Evolutionary conservation across 2,329 filamentous ascomycete genomes (phyloP).

Genomic region (Dryadomyces sulphureus): DNA sequence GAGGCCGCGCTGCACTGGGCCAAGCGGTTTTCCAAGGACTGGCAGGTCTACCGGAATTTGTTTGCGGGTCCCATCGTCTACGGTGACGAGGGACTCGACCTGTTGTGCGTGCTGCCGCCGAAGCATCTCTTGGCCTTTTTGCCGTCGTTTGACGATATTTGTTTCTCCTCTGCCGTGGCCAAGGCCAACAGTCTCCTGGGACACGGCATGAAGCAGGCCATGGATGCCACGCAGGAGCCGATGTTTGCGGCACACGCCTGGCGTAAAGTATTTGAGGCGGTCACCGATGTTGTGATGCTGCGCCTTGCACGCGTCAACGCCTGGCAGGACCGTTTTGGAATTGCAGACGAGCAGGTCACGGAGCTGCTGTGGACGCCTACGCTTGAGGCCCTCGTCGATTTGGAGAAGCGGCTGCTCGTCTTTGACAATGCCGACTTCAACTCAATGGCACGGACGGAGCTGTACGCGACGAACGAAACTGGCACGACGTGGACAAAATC

Average conservation of each 20-base stretch:
- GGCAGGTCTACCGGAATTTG: background rate
- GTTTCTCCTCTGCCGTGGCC: background rate
- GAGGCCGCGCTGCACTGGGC: background rate
- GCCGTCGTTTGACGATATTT: background rate
- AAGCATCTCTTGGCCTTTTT: background rate
- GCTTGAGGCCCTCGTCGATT: background rate
- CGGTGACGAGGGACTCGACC: background rate
- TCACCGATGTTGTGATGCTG: background rate
- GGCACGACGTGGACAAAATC: too few relatives aligned
- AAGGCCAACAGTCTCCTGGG: background rate
- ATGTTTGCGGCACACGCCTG: background rate
- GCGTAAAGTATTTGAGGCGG: background rate
- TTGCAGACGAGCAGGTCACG: background rate
- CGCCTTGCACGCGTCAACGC: background rate
- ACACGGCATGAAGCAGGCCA: background rate
- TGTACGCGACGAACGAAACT: background rate
- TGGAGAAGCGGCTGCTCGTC: background rate
- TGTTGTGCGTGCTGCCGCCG: background rate
- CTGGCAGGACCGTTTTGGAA: background rate
- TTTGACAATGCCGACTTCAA: background rate
- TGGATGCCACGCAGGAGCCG: background rate
- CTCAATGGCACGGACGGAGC: background rate
- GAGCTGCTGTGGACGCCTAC: background rate
- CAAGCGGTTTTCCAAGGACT: background rate
- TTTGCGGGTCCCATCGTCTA: too few relatives aligned